phyloP scores from a whole-genome alignment of 2,329 filamentous ascomycete species.

The Colletotrichum agaves region DNA sequence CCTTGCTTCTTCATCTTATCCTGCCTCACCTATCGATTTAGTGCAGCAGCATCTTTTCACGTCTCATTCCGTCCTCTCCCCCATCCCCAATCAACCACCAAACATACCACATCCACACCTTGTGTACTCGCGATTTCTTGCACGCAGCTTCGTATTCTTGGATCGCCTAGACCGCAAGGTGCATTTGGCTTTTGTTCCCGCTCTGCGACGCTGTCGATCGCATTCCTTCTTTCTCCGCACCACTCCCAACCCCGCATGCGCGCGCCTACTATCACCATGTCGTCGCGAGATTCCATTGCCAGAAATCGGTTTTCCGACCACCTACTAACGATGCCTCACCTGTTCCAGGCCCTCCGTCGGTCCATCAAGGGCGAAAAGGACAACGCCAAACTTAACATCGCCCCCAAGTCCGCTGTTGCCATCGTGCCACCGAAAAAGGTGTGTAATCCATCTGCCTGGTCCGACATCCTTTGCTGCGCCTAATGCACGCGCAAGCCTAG shows the following conservation, averaged over 20 bases:
- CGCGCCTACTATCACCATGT: conserved; percentile 18
- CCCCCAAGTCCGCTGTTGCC: conserved; percentile 85
- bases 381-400: conserved; percentile 78
- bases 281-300: conserved; percentile 28
- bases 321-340: conserved; percentile 56
- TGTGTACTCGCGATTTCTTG: conserved; percentile 17
- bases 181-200: conserved; percentile 6
- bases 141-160: not conserved
- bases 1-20: conserved; percentile 16
- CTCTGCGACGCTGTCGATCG: conserved; percentile 6
- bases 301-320: conserved; percentile 36
- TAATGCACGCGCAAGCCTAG: conserved; percentile 2
- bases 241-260: conserved; percentile 36
- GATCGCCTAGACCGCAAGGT: not conserved
- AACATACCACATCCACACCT: not conserved
- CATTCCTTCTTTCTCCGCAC: conserved; percentile 30
- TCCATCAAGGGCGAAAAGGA: conserved; percentile 93
- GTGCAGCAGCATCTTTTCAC: not conserved
- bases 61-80: not conserved
- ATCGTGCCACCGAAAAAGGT: conserved; percentile 96
- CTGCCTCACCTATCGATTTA: not conserved
- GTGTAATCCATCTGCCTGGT: conserved; percentile 45
- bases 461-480: not conserved
- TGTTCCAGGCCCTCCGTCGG: conserved; percentile 78
- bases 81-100: conserved; percentile 7